Base-by-base conservation (phyloP, 2,329 filamentous ascomycete species). In the Colletotrichum sp. region DNA sequence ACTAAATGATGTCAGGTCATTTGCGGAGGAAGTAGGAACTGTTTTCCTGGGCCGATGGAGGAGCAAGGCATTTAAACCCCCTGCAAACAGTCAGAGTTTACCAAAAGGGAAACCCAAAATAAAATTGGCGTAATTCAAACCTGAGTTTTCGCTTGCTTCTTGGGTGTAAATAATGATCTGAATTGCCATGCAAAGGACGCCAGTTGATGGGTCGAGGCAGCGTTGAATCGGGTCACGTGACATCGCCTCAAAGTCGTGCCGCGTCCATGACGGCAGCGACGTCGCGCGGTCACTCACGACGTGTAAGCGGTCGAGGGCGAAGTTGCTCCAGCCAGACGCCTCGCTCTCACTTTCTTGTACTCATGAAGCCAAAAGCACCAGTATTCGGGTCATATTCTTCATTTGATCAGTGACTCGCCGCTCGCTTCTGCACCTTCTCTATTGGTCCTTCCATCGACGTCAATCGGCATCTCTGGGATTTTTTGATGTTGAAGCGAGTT, bases 1-100 rank as follows among this genome's bases (percentile, higher is more conserved):
- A 75, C 73, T 75, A 73, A 75, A 73, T 75, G 72, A 75, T 71
- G 72, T 75, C 72, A 71, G 68, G 68, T 48, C 43, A 72, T 72
- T 67, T 43, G 69, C 62, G 69, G 72, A 72, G 73, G 36, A 67
- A 67, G n/a, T 52, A 72, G 69, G 73, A 64, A 71, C 32, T 15
- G 58, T 16, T n/a, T 48, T 61, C 22, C 43, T n/a, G 60, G 25
- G 28, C 18, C 58, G 27, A 32, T 34, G 28, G 58, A 22, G 8
- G 60, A 28, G 28, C 28, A 28, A 32, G 28, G 25, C 52, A 28
- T 28, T 56, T 28, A 56, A 56, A 16, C 13, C 52, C 25, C 52
- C 22, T 25, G 22, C 22, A 56, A 28, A 56, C 52, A 7, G 28
- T 3, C 56, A 18, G 27, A 60, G 18, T 30, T 12, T 28, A 60